Conservation (phyloP, 805 yeast species). For the Isabelozyma pseudorhagii region DNA sequence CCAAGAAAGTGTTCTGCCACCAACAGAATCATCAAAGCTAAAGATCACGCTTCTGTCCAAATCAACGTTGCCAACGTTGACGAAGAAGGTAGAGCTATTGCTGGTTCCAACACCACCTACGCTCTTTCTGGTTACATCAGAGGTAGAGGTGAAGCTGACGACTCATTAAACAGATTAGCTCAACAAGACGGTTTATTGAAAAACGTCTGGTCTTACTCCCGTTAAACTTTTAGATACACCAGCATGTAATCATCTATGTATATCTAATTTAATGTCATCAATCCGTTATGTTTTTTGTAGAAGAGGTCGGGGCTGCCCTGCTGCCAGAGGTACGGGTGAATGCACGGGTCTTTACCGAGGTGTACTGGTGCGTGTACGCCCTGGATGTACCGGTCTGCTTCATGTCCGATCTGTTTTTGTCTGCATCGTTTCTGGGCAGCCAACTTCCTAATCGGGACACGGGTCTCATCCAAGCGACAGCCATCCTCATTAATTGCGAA, state of each 20-base stretch:
- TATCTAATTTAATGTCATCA: constrained; percentile 23
- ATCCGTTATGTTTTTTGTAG: neutral
- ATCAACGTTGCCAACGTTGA: constrained; percentile 98
- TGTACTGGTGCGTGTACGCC: too few relatives aligned
- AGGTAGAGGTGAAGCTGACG: constrained; percentile 99
- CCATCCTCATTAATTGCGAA: neutral
- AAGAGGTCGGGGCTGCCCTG: neutral
- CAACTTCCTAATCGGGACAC: neutral
- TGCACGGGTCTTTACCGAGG: neutral
- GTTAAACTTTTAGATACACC: constrained; percentile 46
- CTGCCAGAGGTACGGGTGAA: neutral
- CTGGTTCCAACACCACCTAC: constrained; percentile 89
- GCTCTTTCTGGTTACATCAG: constrained; percentile 97
- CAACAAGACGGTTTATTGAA: constrained; percentile 97
- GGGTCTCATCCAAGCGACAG: neutral
- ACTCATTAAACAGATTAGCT: constrained; percentile 98
- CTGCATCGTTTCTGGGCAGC: neutral
- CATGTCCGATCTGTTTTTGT: too few relatives aligned
- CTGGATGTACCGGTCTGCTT: too few relatives aligned
- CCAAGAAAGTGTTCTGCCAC: constrained; percentile 99
- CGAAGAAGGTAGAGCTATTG: constrained; percentile 91
- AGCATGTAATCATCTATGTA: constrained; percentile 11
- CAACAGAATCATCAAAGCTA: constrained; percentile 99
- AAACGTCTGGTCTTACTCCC: constrained; percentile 94
- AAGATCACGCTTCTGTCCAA: constrained; percentile 99